These are phyloP conservation scores for Trametes coccinea DNA, from an alignment of 768 basidiomycete genomes.

Conservation along the genomic window DNA sequence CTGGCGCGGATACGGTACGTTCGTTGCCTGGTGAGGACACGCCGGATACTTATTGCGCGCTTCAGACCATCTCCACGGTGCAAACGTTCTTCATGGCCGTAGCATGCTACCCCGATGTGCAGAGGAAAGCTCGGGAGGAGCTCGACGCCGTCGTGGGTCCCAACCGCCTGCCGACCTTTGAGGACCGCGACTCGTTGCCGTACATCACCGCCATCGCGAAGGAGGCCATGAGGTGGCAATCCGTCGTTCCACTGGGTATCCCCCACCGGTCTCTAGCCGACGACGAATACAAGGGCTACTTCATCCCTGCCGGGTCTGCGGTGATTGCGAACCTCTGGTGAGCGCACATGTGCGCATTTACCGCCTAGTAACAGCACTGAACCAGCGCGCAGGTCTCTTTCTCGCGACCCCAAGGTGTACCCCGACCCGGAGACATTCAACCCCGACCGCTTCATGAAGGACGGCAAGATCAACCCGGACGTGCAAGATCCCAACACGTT, in stretches of 20 bases:
- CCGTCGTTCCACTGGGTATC: slow-evolving; percentile 19
- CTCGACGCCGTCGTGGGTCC: slow-evolving; percentile 24
- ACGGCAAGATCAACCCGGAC: slow-evolving; percentile 12
- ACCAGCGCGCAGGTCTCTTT: slow-evolving; percentile 7
- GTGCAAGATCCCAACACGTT: slow-evolving; percentile 12
- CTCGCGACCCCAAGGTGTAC: slow-evolving; percentile 14
- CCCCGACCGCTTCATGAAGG: slow-evolving; percentile 20
- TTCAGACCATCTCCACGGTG: slow-evolving; percentile 26
- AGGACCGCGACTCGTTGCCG: slow-evolving; percentile 28
- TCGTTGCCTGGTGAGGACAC: too few relatives aligned
- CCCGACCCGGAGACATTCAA: slow-evolving; percentile 18
- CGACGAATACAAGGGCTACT: slow-evolving; percentile 23
- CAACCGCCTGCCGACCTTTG: slow-evolving; percentile 25
- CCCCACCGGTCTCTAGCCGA: slow-evolving; percentile 16
- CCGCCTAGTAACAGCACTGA: background rate
- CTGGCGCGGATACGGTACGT: slow-evolving; percentile 26
- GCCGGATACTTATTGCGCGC: background rate
- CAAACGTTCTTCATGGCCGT: slow-evolving; percentile 24
- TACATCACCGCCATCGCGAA: slow-evolving; percentile 30
- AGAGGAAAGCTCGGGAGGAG: slow-evolving; percentile 21
- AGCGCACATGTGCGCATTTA: background rate
- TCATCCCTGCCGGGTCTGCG: slow-evolving; percentile 16
- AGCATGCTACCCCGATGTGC: slow-evolving; percentile 23
- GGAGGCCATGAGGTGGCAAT: slow-evolving; percentile 32
- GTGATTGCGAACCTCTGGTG: slow-evolving; percentile 19